Evolutionary conservation across 1,139 yeast species (phyloP).

Genomic region (Pichia sp.): DNA sequence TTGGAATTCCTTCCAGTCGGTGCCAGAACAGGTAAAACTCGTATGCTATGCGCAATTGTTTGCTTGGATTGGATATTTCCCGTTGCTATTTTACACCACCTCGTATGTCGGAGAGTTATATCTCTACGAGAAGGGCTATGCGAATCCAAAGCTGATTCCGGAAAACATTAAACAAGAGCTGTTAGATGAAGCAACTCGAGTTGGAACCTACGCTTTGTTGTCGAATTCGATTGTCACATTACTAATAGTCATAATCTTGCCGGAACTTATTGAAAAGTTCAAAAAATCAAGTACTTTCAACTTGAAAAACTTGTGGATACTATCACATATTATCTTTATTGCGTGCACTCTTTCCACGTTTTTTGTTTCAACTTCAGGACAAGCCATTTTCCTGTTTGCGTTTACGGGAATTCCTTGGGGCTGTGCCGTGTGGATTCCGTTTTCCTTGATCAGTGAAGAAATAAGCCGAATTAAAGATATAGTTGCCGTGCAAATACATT

Average conservation of each 20-base stretch:
- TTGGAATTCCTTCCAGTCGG: constrained; percentile 28
- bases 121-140: constrained; percentile 27
- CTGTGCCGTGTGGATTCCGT: constrained; percentile 44
- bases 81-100: constrained; percentile 41
- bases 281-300: neutral
- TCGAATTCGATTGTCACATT: constrained; percentile 35
- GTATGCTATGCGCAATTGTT: constrained; percentile 39
- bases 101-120: constrained; percentile 42
- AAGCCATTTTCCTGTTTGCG: constrained; percentile 34
- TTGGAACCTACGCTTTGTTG: constrained; percentile 36
- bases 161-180: constrained; percentile 28
- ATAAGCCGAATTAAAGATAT: constrained; percentile 37
- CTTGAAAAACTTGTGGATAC: constrained; percentile 32
- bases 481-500: constrained; percentile 21
- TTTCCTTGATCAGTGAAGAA: constrained; percentile 40
- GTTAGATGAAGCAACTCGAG: constrained; percentile 32
- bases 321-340: constrained; percentile 34
- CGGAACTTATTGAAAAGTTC: constrained; percentile 25
- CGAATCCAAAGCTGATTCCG: constrained; percentile 33
- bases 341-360: constrained; percentile 33
- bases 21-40: constrained; percentile 34
- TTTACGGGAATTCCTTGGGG: constrained; percentile 44
- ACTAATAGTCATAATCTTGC: constrained; percentile 31
- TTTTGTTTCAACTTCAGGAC: constrained; percentile 28
- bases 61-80: constrained; percentile 47